phyloP scores from a whole-genome alignment of 306 rosid species.

The Castanea sativa region DNA sequence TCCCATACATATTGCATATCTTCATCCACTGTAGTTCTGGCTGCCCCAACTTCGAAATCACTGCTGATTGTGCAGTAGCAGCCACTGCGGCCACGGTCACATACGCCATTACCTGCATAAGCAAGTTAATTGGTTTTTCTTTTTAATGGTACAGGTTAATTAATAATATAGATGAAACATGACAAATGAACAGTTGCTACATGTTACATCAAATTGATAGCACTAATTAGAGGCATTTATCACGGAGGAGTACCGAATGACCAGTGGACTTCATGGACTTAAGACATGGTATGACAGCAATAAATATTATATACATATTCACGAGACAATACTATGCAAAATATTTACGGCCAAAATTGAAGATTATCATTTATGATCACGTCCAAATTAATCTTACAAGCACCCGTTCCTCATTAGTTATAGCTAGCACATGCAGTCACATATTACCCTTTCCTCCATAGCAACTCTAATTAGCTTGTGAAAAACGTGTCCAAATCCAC shows the following conservation, averaged over 20 bases:
- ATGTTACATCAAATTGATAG: background rate
- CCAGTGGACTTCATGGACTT: too few species aligned
- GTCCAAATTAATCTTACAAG: too few species aligned
- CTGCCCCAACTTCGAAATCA: slow-evolving; percentile 73
- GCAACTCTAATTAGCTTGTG: background rate
- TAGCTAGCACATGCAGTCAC: too few species aligned
- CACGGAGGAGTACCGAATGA: too few species aligned
- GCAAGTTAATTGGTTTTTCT: background rate
- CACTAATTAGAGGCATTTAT: too few species aligned
- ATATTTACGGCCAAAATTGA: background rate
- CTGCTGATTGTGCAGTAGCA: slow-evolving; percentile 61
- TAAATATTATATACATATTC: background rate
- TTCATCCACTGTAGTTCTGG: slow-evolving; percentile 82
- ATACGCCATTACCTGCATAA: slow-evolving; percentile 72
- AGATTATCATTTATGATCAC: too few species aligned
- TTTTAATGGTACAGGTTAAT: too few species aligned
- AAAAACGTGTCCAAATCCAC: too few species aligned
- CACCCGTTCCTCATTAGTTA: too few species aligned
- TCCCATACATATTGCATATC: slow-evolving; percentile 68
- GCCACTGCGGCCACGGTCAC: slow-evolving; percentile 62
- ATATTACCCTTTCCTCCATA: background rate
- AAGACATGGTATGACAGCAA: too few species aligned
- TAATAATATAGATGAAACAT: too few species aligned
- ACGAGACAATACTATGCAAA: background rate
- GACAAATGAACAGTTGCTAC: background rate